Evolutionary conservation across 73 alveolate genomes (phyloP), one percentile per base, ranked within the genome.

Genomic region (Paramecium octaurelia): DNA sequence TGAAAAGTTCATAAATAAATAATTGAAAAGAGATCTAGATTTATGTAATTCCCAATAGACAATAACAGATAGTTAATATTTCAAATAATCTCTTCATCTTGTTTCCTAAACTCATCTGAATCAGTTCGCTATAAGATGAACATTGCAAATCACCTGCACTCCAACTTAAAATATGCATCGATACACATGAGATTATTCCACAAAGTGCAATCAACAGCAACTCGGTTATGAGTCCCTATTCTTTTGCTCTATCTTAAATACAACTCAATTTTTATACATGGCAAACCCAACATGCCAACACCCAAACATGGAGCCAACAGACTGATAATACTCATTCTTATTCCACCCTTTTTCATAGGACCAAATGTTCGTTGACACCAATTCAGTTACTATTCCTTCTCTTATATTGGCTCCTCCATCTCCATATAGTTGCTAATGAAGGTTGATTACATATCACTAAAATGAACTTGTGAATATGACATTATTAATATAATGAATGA

Each of bases 121-220:
- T 80, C 0, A 80, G 38, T 48, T 80, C 91, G 18, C 48, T 42
- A 43, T 16, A 80, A 2, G 91, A 80, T 6, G 70, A 44, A 43
- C 91, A 80, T 80, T 80, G 24, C 46, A 80, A 80, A 24, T 80
- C 91, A 10, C 57, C 31, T 80, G 91, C 76, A 24, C 76, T 64
- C 91, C 91, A 80, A 80, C 91, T 80, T 27, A 80, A 46, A 80
- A 80, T 80, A 18, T 80, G 91, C 91, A 80, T 80, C 5, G 91
- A 80, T 80, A 46, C 6, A 46, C 91, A 80, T 18, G 91, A 80
- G 16, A 80, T 80, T 80, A 48, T 80, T 80, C 76, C 91, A 44
- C 76, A 21, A 21, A 80, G 31, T 23, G 34, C 75, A 42, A 80
- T 80, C n/a, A 80, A 10, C 21, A 80, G 6, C 8, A 44, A 23